Conservation (phyloP, 2,329 filamentous ascomycete genomes). For the Acarospora socialis region DNA sequence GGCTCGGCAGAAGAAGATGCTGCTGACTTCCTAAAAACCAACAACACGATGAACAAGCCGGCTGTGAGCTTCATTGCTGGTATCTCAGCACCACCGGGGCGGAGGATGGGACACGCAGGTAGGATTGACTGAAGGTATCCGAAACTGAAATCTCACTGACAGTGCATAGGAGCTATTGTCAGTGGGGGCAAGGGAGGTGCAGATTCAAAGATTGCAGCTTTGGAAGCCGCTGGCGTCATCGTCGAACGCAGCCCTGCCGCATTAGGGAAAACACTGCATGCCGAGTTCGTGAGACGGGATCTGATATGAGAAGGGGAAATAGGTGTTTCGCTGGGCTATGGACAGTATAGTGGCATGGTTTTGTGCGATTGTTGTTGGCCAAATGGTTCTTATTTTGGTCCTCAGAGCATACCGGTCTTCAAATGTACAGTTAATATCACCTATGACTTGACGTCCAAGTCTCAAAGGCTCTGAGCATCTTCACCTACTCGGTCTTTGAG, state of each 20-base stretch:
- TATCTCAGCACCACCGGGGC: slow-evolving; percentile 89
- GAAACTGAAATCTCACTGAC: slow-evolving; percentile 10
- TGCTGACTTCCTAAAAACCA: slow-evolving; percentile 81
- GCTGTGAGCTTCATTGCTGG: slow-evolving; percentile 97
- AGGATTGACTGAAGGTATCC: slow-evolving; percentile 5
- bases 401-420: too few relatives aligned
- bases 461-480: too few relatives aligned
- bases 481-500: too few relatives aligned
- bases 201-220: slow-evolving; percentile 92
- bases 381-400: too few relatives aligned
- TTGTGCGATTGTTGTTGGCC: too few relatives aligned
- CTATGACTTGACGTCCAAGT: too few relatives aligned
- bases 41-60: slow-evolving; percentile 90
- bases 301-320: slow-evolving; percentile 58
- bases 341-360: too few relatives aligned
- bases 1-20: slow-evolving; percentile 96
- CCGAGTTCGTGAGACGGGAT: slow-evolving; percentile 92
- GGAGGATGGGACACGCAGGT: slow-evolving; percentile 97
- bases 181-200: slow-evolving; percentile 95
- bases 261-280: slow-evolving; percentile 84
- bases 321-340: too few relatives aligned
- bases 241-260: slow-evolving; percentile 89
- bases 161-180: slow-evolving; percentile 65
- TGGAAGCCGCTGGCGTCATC: slow-evolving; percentile 84
- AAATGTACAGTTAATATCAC: too few relatives aligned